These are phyloP conservation scores for Physcia stellaris DNA, from an alignment of 495 filamentous ascomycete genomes.

Conservation along the genomic window DNA sequence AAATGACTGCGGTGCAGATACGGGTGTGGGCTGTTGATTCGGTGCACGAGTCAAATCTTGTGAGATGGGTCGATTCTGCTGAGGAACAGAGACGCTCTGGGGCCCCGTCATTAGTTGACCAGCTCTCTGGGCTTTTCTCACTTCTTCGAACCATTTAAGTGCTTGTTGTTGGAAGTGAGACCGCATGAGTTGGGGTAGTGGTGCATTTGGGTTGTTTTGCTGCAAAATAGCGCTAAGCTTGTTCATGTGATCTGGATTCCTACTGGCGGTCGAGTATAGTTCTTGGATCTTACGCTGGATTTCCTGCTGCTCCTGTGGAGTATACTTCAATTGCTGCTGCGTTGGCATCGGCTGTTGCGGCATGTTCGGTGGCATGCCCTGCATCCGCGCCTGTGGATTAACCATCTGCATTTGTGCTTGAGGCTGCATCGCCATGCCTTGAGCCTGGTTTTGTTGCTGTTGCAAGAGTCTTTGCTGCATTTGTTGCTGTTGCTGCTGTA, in stretches of 20 bases:
- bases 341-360: constrained; percentile 3
- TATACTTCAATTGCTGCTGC: constrained; percentile 12
- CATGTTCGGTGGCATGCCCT: constrained; percentile 8
- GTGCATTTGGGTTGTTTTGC: constrained; percentile 12
- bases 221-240: constrained; percentile 4
- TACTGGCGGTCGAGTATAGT: constrained; percentile 1
- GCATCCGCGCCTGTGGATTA: constrained; percentile 7
- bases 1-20: constrained; percentile 20
- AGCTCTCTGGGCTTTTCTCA: constrained; percentile 1
- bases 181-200: too few species aligned
- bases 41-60: constrained; percentile 4
- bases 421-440: too few species aligned
- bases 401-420: constrained; percentile 4
- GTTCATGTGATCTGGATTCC: not conserved
- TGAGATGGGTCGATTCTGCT: constrained; percentile 6
- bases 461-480: constrained; percentile 19
- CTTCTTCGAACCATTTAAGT: constrained; percentile 20
- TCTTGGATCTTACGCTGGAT: constrained; percentile 28
- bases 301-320: constrained; percentile 27
- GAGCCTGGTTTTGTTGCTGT: constrained; percentile 15
- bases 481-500: constrained; percentile 14
- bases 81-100: not conserved
- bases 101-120: too few species aligned
- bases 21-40: constrained; percentile 4
- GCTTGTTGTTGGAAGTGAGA: too few species aligned